Base-by-base conservation (phyloP, 495 filamentous ascomycete species). In the Copromyces sp. region DNA sequence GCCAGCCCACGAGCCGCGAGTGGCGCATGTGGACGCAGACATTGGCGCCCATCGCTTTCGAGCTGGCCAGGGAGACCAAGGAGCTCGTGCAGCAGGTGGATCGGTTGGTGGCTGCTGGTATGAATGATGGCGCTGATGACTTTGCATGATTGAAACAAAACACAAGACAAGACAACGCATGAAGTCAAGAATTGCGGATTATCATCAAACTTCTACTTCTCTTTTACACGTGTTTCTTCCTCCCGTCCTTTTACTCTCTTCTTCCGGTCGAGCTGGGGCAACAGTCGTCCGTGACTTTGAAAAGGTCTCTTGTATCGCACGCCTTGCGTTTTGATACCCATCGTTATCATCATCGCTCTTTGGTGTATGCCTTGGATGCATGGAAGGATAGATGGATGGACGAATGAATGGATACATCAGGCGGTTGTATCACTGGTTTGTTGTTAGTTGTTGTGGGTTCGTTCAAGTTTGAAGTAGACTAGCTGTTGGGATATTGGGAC, bases 41-140 rank as follows among this genome's bases (percentile, higher is more conserved):
- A 68, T 83, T 94, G 61, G 92, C 94, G 20, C 93, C 93, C 9
- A 89, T 96, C 74, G 93, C 93, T 20, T 97, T 97, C 80, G 92
- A 94, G 82, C 90, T 95, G 77, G 94, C 92, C 3, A 85, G 92
- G 47, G 90, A 92, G 80, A 94, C 91, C 72, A 96, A 94, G 78
- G 91, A 93, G 77, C 83, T 94, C 69, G 89, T 87, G 11, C 79
- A 83, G 68, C 79, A 78, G 8, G 80, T 85, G 9, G 83, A 86
- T 69, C 78, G 78, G 70, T 69, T 85, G 39, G 78, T 78, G 47
- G 53, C 53, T 35, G 53, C 53, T 11, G 53, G 53, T 61, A 76
- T 81, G 71, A 79, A 76, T 24, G 79, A 80, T 38, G 80, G 75
- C 29, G 82, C 77, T 38, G 83, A 85, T 37, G 84, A 86, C 68